A percentile compares a stretch with the other conserved stretches of the same genome.
These are phyloP conservation scores for Plasmodium falciparum DNA, from an alignment of 169 alveolate genomes.

Conservation along the genomic window DNA sequence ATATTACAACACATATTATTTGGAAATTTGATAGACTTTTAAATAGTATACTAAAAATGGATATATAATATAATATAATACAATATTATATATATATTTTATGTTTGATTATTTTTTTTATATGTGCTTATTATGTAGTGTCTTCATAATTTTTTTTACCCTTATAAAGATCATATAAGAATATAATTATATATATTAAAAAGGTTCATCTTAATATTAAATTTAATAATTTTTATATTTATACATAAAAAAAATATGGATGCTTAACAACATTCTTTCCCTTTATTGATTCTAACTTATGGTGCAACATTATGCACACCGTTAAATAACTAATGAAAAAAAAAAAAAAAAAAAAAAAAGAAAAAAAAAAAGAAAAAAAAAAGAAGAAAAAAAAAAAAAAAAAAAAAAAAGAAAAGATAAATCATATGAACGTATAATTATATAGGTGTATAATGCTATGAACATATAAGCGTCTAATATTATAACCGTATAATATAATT, in stretches of 20 bases:
- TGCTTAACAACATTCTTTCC: background rate
- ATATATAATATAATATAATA: background rate
- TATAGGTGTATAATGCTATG: background rate
- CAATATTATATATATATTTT: background rate
- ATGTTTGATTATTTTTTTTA: background rate
- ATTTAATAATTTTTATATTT: too few species aligned
- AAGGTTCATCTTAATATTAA: background rate
- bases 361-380: background rate
- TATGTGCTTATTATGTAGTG: background rate
- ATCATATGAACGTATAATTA: background rate
- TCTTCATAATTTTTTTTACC: too few species aligned
- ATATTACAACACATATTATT: conserved; percentile 93
- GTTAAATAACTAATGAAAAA: background rate
- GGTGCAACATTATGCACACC: conserved; percentile 26
- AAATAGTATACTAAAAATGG: background rate
- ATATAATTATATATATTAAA: background rate
- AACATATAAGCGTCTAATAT: too few species aligned
- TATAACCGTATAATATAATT: too few species aligned
- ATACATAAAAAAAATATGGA: background rate
- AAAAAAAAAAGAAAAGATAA: background rate
- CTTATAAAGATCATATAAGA: background rate
- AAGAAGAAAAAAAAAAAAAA: background rate
- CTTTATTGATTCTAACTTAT: background rate
- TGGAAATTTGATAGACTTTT: conserved; percentile 89
- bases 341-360: conserved; percentile 2